Evolutionary conservation across 768 basidiomycete genomes (phyloP).

Genomic region (Clitopilus passeckerianus): DNA sequence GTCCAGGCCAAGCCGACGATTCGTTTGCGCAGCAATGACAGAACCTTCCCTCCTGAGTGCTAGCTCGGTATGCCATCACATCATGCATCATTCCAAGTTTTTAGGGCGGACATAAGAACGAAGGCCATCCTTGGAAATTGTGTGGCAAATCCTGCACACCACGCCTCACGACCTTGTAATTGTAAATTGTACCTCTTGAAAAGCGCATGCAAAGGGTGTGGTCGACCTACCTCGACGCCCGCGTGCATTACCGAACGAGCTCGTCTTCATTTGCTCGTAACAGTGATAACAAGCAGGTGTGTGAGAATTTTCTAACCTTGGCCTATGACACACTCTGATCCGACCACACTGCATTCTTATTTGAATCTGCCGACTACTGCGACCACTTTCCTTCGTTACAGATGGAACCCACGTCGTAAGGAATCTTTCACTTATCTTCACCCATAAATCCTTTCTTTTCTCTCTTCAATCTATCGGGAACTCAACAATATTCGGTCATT

Average conservation of each 20-base stretch:
- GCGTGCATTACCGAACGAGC: not conserved
- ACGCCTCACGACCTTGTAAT: not conserved
- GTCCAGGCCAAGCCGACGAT: not conserved
- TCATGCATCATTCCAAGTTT: not conserved
- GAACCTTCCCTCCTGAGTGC: not conserved
- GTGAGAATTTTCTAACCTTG: slow-evolving; percentile 5
- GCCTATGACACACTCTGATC: slow-evolving; percentile 6
- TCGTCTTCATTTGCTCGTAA: not conserved
- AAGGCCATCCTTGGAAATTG: not conserved
- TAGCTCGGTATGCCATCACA: not conserved
- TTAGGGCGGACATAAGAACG: not conserved
- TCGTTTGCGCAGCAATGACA: not conserved
- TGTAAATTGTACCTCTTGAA: not conserved
- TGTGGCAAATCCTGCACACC: too few species aligned
- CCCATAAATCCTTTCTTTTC: slow-evolving; percentile 2
- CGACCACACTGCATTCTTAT: not conserved
- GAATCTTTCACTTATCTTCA: not conserved
- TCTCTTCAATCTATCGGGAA: slow-evolving; percentile 1
- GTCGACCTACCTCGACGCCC: slow-evolving; percentile 1
- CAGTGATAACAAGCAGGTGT: slow-evolving; percentile 5
- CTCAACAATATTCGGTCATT: slow-evolving; percentile 3
- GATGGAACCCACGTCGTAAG: slow-evolving; percentile 15
- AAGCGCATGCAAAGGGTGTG: not conserved
- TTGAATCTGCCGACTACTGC: slow-evolving; percentile 1
- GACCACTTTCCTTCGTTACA: slow-evolving; percentile 5